Evolutionary conservation across 1,284 basidiomycete species (phyloP).

Genomic region (Marasmius sp.): DNA sequence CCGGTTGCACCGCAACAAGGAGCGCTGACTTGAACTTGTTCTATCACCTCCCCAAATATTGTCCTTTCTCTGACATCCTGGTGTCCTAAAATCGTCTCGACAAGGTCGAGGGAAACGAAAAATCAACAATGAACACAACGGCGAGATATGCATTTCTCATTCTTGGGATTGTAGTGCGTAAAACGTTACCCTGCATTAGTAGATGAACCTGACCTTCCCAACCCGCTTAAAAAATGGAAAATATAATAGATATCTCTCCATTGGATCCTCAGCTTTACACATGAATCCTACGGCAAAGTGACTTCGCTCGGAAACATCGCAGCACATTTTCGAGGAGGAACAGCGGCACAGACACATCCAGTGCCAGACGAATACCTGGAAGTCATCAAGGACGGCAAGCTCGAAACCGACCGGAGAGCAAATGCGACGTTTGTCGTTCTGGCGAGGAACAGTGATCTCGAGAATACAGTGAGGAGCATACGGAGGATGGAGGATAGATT

Average conservation of each 20-base stretch:
- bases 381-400: not conserved
- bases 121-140: not conserved
- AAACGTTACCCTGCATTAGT: not conserved
- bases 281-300: slow-evolving; percentile 19
- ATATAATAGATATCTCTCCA: slow-evolving; percentile 8
- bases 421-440: slow-evolving; percentile 48
- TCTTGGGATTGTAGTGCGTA: not conserved
- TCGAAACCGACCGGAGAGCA: slow-evolving; percentile 20
- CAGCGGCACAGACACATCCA: not conserved
- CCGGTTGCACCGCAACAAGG: no score
- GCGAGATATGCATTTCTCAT: slow-evolving; percentile 1
- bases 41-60: not conserved
- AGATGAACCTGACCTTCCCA: not conserved
- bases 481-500: slow-evolving; percentile 58
- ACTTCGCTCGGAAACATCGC: slow-evolving; percentile 19
- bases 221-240: not conserved
- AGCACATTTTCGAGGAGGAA: slow-evolving; percentile 6
- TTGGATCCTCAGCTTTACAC: slow-evolving; percentile 13
- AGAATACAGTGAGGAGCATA: slow-evolving; percentile 35
- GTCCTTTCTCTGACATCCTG: not conserved
- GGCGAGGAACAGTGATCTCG: slow-evolving; percentile 40
- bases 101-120: not conserved
- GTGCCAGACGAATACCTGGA: slow-evolving; percentile 5
- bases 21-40: not conserved
- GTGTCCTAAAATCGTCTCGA: not conserved